Evolutionary conservation across 2,329 filamentous ascomycete species (phyloP), one percentile per base, ranked within the genome.

Genomic region (Beauveria rudraprayagi): DNA sequence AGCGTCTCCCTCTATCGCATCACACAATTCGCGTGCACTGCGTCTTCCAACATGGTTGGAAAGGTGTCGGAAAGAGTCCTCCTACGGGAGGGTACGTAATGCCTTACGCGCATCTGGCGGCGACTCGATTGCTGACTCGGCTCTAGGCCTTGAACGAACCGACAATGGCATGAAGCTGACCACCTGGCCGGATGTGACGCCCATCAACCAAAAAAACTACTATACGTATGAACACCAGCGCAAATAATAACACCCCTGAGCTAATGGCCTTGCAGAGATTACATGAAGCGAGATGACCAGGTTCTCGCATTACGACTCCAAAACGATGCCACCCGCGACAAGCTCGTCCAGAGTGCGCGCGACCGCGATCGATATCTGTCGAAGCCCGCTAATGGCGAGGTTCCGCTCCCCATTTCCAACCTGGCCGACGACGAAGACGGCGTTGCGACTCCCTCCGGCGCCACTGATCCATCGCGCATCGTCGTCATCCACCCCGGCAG

Each of bases 141-240:
- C 44, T 9, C 9, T 72, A 97, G 93, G 94, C 66, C 86, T 99
- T 66, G 91, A 96, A 78, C 85, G 93, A 72, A 97, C 94, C 63
- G 94, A 99, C 80, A 99, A 99, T 84, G 92, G 93, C 77, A 93
- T 99, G 88, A 94, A 92, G 71, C 85, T 94, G 71, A 90, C 92
- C 53, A 95, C 83, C 73, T 99, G 94, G 93, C 93, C 94, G 10
- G 89, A 94, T 70, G 87, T 96, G 62, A 83, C 85, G 48, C 91
- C 94, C 69, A 99, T 99, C 76, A 99, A 99, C 73, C 94, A 99
- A 75, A 99, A 99, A 79, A 99, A 99, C 75, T 99, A 99, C 76
- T 97, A 97, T 74, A 96, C 92, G 91, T 94, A 81, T 64, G 86
- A 14, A 10, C 3, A 19, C 5, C 7, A 7, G 30, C 26, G 56